phyloP scores from a whole-genome alignment of 1,139 yeast species.

The Geotrichum restrictum region DNA sequence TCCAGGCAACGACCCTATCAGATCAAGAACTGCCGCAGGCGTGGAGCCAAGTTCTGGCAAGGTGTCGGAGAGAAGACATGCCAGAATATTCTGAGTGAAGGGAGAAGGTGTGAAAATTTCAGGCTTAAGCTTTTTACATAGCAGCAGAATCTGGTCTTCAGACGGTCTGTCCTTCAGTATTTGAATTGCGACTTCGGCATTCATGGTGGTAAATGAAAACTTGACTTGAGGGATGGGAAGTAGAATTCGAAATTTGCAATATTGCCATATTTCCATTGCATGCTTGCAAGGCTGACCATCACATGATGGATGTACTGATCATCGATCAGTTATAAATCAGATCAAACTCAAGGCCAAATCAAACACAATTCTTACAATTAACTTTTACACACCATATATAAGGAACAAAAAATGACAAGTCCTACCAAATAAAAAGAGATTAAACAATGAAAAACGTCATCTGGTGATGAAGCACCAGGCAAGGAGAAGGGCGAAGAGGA shows the following conservation, averaged over 20 bases:
- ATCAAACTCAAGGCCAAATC: too few species aligned
- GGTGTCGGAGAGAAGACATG: conserved; percentile 4
- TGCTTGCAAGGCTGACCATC: too few species aligned
- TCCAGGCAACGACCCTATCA: conserved; percentile 9
- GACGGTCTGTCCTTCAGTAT: conserved; percentile 5
- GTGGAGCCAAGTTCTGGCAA: conserved; percentile 6
- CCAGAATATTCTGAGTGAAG: conserved; percentile 4
- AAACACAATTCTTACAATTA: neutral
- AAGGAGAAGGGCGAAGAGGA: conserved; percentile 20
- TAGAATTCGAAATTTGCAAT: neutral
- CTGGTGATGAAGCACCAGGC: conserved; percentile 10
- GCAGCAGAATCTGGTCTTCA: neutral
- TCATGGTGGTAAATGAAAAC: neutral
- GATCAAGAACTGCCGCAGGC: conserved; percentile 3
- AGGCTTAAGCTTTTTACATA: conserved; percentile 3
- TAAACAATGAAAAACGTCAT: neutral
- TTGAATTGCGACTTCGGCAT: neutral
- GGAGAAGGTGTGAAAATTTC: neutral
- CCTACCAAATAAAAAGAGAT: neutral
- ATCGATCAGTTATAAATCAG: too few species aligned
- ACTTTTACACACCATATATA: neutral
- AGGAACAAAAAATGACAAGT: neutral
- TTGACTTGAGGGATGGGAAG: neutral
- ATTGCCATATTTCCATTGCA: too few species aligned
- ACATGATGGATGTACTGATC: neutral